Base-by-base conservation (phyloP, 305 asterid genomes). In the Fraxinus floribunda region DNA sequence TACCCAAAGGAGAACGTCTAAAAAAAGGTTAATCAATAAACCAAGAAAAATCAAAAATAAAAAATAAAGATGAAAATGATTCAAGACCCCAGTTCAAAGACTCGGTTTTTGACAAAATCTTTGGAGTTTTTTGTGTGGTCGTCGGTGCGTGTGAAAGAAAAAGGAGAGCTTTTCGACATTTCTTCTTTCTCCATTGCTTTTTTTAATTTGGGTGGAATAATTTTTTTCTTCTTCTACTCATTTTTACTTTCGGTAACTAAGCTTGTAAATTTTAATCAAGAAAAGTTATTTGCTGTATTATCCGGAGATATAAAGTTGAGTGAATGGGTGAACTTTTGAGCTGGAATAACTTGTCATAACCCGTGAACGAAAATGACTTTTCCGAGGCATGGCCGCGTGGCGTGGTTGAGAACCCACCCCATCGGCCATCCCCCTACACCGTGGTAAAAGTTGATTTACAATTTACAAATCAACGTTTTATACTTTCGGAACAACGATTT, bases 261-360 rank as follows among this genome's bases (percentile, higher is more conserved):
- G 32, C 64, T 55, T 55, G 24, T 55, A 55, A 55, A 55, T n/a
- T 16, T 5, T n/a, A 55, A 55, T n/a, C 64, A n/a, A 55, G 32
- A 62, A 62, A 62, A 62, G 32, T 62, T 8, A 20, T 83, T 24
- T 16, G 5, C 49, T 13, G 76, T 62, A 71, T 18, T 85, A 80
- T 83, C 75, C 72, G 84, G 87, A 83, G 83, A 84, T 75, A 64
- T 79, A 78, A 78, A 72, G 83, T 79, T 85, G 85, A 55, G 76
- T 32, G 77, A 66, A 86, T 87, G 88, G 88, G 92, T 83, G 88
- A 90, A 90, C 94, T 91, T 93, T 91, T 90, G 94, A 90, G 90
- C 91, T 89, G 94, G 93, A 91, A 80, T 86, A 86, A 85, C 90
- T 44, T 72, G 81, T 88, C 89, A 83, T 86, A 82, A 86, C 93